These are phyloP conservation scores for Phanerochaete carnosa DNA, from an alignment of 768 basidiomycete species.

Conservation along the genomic window DNA sequence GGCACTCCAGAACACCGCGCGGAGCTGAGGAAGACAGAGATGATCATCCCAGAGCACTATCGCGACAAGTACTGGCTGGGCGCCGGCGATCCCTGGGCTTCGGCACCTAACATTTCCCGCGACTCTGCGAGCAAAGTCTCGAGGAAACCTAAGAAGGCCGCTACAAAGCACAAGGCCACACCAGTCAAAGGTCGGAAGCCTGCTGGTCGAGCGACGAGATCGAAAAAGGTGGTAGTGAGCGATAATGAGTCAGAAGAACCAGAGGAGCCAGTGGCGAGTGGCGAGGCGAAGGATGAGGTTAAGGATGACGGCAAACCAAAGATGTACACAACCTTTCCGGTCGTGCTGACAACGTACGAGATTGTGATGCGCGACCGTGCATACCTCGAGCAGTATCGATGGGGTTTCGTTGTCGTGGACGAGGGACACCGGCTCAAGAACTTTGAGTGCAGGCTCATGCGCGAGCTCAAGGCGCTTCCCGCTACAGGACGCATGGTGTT, in stretches of 20 bases:
- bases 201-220: not conserved
- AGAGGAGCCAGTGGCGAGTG: too few species aligned
- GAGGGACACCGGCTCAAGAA: constrained; percentile 97
- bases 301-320: not conserved
- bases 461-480: constrained; percentile 83
- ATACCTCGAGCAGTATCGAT: constrained; percentile 62
- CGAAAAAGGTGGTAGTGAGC: not conserved
- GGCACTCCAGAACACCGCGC: constrained; percentile 81
- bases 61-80: constrained; percentile 20
- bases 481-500: constrained; percentile 89
- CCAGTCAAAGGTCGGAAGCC: not conserved
- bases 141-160: constrained; percentile 1
- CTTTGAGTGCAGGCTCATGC: constrained; percentile 84
- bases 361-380: constrained; percentile 83
- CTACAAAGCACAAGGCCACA: constrained; percentile 2
- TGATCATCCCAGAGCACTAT: constrained; percentile 34
- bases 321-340: constrained; percentile 49
- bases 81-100: not conserved
- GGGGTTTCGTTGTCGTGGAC: constrained; percentile 95
- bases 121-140: not conserved
- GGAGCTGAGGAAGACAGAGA: constrained; percentile 63
- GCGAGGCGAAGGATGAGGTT: constrained; percentile 13
- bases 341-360: constrained; percentile 91
- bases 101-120: constrained; percentile 7
- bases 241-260: not conserved